These are phyloP conservation scores for Hura crepitans DNA, from an alignment of 441 rosid species.

Conservation along the genomic window DNA sequence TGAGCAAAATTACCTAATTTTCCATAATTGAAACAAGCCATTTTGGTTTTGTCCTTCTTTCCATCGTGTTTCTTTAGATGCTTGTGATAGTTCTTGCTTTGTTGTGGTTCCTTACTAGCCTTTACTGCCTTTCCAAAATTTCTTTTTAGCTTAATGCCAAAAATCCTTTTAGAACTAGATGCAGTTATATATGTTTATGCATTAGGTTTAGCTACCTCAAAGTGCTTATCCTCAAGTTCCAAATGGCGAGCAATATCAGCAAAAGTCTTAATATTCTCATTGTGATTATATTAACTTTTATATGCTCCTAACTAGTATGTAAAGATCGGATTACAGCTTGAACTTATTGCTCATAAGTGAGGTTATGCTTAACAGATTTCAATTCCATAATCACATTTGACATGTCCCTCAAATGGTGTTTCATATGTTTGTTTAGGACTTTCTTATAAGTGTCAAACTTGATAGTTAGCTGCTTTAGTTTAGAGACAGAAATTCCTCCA, in stretches of 20 bases:
- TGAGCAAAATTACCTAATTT: background rate
- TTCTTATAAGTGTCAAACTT: background rate
- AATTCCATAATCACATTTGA: background rate
- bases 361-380: background rate
- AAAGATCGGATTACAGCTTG: background rate
- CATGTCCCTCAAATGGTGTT: background rate
- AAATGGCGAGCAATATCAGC: background rate
- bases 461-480: no score
- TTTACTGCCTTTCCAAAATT: background rate
- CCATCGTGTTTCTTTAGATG: no score
- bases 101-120: no score
- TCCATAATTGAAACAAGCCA: background rate
- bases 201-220: background rate
- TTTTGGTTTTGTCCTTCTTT: conserved; percentile 9
- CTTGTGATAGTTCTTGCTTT: no score
- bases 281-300: conserved; percentile 3
- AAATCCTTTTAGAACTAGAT: background rate
- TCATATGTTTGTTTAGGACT: background rate
- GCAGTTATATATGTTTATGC: background rate
- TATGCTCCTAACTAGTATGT: background rate
- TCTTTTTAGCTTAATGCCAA: background rate
- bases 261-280: conserved; percentile 14
- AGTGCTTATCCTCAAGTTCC: background rate
- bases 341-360: background rate
- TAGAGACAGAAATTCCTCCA: background rate